Conservation (phyloP, 2,329 filamentous ascomycete species). For the Paraconiothyrium brasiliense region DNA sequence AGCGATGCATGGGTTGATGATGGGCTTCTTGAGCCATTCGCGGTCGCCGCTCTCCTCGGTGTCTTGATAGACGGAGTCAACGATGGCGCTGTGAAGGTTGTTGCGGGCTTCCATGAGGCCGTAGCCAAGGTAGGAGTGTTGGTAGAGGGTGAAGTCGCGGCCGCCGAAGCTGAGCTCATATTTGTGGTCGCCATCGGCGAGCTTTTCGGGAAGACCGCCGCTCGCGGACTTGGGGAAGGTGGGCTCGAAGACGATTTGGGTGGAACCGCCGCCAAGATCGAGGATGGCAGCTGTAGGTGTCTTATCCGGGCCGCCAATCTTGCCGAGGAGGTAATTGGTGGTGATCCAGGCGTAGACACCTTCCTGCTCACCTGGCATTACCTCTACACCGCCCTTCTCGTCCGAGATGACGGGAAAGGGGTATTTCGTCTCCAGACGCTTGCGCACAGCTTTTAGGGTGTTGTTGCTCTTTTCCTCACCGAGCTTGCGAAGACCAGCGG, state of each 20-base stretch:
- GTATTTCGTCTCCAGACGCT: conserved; percentile 84
- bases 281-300: conserved; percentile 93
- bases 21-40: conserved; percentile 74
- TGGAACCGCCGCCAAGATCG: conserved; percentile 94
- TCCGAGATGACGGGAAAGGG: conserved; percentile 93
- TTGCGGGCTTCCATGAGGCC: conserved; percentile 95
- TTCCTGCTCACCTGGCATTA: conserved; percentile 98
- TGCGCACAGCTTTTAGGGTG: conserved; percentile 86
- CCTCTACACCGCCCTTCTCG: conserved; percentile 86
- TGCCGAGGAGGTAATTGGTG: conserved; percentile 96
- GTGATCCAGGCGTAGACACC: conserved; percentile 99
- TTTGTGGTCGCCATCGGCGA: conserved; percentile 93
- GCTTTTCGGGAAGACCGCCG: conserved; percentile 84
- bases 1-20: conserved; percentile 86
- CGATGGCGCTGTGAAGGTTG: conserved; percentile 78
- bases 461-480: conserved; percentile 81
- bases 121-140: conserved; percentile 97
- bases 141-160: conserved; percentile 90
- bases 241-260: conserved; percentile 98
- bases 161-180: conserved; percentile 92
- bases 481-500: conserved; percentile 88
- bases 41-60: conserved; percentile 59
- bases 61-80: conserved; percentile 74
- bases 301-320: conserved; percentile 92
- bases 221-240: conserved; percentile 78